A percentile compares a stretch with the other conserved stretches of the same genome.
Conservation (phyloP, 352 stramenopile species). For the Hyaloperonospora brassicae region DNA sequence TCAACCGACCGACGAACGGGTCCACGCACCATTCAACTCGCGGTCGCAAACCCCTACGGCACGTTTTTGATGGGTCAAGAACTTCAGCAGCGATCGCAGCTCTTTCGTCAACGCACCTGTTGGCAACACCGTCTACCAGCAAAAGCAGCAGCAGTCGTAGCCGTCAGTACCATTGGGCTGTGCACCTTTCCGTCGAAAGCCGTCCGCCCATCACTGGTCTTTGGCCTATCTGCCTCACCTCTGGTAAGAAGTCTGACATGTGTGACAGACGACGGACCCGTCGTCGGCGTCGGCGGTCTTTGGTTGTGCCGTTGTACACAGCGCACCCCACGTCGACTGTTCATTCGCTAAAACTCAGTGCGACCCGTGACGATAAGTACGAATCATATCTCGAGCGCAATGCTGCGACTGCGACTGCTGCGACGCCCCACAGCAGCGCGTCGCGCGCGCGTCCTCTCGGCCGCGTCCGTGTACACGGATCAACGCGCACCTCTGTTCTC, state of each 20-base stretch:
- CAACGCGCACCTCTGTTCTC: conserved; percentile 42
- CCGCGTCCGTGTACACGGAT: conserved; percentile 1
- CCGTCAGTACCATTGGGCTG: background rate
- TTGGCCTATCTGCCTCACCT: conserved; percentile 11
- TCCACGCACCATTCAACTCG: conserved; percentile 33
- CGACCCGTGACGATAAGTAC: background rate
- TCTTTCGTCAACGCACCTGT: conserved; percentile 43
- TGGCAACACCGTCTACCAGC: conserved; percentile 40
- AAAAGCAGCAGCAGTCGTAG: too few species aligned
- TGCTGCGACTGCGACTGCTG: too few species aligned
- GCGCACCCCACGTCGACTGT: too few species aligned
- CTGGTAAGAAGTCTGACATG: conserved; percentile 22
- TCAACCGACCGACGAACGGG: background rate
- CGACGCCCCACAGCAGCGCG: conserved; percentile 4
- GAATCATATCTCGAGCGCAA: conserved; percentile 6
- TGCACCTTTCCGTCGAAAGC: background rate
- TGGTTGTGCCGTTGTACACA: too few species aligned
- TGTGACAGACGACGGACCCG: too few species aligned
- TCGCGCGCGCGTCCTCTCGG: conserved; percentile 7
- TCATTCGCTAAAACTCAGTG: conserved; percentile 14
- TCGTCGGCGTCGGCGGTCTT: background rate
- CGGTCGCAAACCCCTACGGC: conserved; percentile 23
- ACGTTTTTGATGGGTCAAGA: conserved; percentile 42
- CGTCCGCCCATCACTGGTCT: background rate
- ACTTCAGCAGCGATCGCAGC: conserved; percentile 49